Evolutionary conservation across 2,329 filamentous ascomycete species (phyloP), one percentile per base, ranked within the genome.

Genomic region (Dactylonectria estremocensis): DNA sequence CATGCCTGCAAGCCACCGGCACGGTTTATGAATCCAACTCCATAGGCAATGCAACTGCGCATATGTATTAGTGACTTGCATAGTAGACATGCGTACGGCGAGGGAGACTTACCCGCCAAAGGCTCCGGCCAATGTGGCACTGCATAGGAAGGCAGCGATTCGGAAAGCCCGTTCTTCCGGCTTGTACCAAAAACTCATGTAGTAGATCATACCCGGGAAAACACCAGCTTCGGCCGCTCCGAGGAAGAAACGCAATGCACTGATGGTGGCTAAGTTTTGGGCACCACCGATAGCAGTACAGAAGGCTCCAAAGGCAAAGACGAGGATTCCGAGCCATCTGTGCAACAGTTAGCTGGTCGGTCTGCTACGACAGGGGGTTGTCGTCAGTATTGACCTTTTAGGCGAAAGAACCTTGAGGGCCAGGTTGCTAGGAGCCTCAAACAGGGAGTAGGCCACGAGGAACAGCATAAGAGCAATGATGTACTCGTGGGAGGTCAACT

Each of bases 141-240:
- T 90, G 1, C 89, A 91, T 80, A 93, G 92, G 83, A 93, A 92
- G 24, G 91, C 88, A 3, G 90, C 91, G 37, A 78, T 76, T 3
- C 77, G 74, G 28, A 68, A 71, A 35, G 70, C 67, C 59, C 76
- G 75, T 66, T 78, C 77, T 16, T 70, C 69, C 10, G 68, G 68
- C 64, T 77, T 77, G 60, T 93, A 93, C 91, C 91, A 93, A 72
- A 89, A 92, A 0, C 87, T 90, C 0, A 93, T 82, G 69, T 91
- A 90, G 79, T 86, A 60, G 76, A 87, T 68, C 81, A 92, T 85
- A 8, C 88, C 89, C 0, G 87, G 88, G 66, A 88, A 89, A 0
- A 91, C 80, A 3, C 89, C 89, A 13, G 89, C 81, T 77, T 91
- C 89, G 43, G 82, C 85, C 31, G 90, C 73, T 28, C 89, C 88